Base-by-base conservation (phyloP, 768 basidiomycete species). In the Panaeolus papilionaceus region DNA sequence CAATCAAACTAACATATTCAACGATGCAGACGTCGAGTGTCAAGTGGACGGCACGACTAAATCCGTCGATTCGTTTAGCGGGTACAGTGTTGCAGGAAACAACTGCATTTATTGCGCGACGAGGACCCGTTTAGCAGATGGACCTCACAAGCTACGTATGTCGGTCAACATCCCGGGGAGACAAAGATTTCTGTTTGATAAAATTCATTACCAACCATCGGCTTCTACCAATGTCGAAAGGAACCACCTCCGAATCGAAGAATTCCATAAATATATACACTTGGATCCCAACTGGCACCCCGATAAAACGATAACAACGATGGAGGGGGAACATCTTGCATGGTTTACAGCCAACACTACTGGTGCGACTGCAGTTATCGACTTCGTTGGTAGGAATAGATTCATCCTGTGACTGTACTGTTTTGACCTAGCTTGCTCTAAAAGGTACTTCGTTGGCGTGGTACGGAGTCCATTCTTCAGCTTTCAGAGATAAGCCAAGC, bases 71-170 rank as follows among this genome's bases (percentile, higher is more conserved):
- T 44, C 42, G 14, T 44, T 18, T 6, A 44, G 42, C 42, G 42
- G 42, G 42, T 61, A 65, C 66, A 65, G 16, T 14, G 2, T 18
- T 44, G 42, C 42, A 18, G 42, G 42, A 44, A 44, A 44, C 42
- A 44, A 44, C 42, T 44, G 2, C 42, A 18, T 44, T 6, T 44
- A 44, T 16, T 44, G 42, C 42, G 5, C 14, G 12, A 5, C 18
- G 16, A 44, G 42, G 14, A 44, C 42, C 4, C 42, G 16, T 18
- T 44, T 44, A 16, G 16, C 42, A 16, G 42, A 44, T 44, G 42
- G 42, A 18, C 42, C 42, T 16, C 42, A 44, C 42, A 44, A 14
- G 16, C 42, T 44, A 14, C 11, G 16, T 2, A 18, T 44, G 14
- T 16, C 16, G 42, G 42, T 44, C 5, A 44, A 44, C 5, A 16